A percentile compares a stretch with the other conserved stretches of the same genome.
phyloP scores from a whole-genome alignment of 208 protist genomes.

The Angomonas deanei region DNA sequence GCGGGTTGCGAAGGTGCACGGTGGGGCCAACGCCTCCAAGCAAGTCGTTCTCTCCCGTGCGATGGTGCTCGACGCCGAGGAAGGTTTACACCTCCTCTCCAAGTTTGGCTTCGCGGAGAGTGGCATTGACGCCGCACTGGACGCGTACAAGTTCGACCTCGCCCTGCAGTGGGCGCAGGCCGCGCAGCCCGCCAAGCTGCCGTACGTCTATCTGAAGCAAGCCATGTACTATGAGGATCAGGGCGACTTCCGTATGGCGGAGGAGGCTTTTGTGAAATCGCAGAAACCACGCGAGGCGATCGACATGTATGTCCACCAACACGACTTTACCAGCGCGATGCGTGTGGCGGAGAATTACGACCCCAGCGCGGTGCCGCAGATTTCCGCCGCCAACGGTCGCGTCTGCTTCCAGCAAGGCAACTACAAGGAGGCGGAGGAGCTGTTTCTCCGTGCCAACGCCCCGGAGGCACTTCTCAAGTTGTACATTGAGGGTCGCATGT shows the following conservation, averaged over 20 bases:
- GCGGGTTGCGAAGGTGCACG: slow-evolving; percentile 94
- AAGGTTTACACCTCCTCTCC: slow-evolving; percentile 91
- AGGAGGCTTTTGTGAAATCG: slow-evolving; percentile 95
- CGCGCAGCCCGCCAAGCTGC: slow-evolving; percentile 89
- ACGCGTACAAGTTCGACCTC: slow-evolving; percentile 91
- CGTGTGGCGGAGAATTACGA: slow-evolving; percentile 94
- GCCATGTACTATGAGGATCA: slow-evolving; percentile 97
- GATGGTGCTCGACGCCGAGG: slow-evolving; percentile 90
- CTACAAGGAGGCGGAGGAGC: slow-evolving; percentile 86
- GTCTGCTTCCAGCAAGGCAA: slow-evolving; percentile 86
- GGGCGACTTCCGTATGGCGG: slow-evolving; percentile 92
- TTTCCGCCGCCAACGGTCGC: slow-evolving; percentile 89
- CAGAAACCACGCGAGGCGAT: slow-evolving; percentile 95
- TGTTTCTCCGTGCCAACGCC: slow-evolving; percentile 90
- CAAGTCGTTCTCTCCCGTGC: slow-evolving; percentile 93
- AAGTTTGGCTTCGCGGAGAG: slow-evolving; percentile 93
- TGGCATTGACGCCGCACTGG: slow-evolving; percentile 94
- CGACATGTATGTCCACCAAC: slow-evolving; percentile 96
- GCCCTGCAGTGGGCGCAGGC: slow-evolving; percentile 92
- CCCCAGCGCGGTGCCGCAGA: slow-evolving; percentile 65
- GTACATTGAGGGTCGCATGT: slow-evolving; percentile 93
- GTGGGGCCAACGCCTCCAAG: slow-evolving; percentile 89
- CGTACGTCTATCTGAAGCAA: slow-evolving; percentile 96
- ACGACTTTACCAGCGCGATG: slow-evolving; percentile 96
- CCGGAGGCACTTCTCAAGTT: slow-evolving; percentile 92